Evolutionary conservation across 129 eudicot species (phyloP).

Genomic region (Centaurea solstitialis): DNA sequence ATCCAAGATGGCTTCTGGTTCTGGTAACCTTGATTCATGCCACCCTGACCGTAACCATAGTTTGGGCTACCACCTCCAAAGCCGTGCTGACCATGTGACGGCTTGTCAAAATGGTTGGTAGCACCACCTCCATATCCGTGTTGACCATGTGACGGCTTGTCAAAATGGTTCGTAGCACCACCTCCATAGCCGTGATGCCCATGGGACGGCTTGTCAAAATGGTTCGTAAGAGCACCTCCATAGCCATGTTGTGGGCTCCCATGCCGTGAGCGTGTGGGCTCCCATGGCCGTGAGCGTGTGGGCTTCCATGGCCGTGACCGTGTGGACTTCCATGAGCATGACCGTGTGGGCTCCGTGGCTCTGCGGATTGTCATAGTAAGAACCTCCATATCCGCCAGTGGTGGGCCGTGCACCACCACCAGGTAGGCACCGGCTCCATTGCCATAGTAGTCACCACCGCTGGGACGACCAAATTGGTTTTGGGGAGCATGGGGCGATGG

Average conservation of each 20-base stretch:
- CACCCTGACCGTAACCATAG: constrained; percentile 16
- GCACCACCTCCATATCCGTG: constrained; percentile 27
- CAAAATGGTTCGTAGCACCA: neutral
- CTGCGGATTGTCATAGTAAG: constrained; percentile 14
- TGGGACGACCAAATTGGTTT: constrained; percentile 30
- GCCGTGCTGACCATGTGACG: constrained; percentile 14
- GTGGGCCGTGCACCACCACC: constrained; percentile 13
- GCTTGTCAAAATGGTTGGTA: neutral
- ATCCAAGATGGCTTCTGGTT: constrained; percentile 36
- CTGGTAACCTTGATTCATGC: constrained; percentile 31
- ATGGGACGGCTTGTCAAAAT: neutral
- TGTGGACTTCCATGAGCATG: neutral
- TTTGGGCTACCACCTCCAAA: constrained; percentile 29
- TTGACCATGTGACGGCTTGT: constrained; percentile 9
- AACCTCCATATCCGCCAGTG: constrained; percentile 22
- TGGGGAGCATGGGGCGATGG: constrained; percentile 31
- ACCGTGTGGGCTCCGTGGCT: neutral
- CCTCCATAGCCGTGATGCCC: constrained; percentile 14
- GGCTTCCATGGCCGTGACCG: neutral
- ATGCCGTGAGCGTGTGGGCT: constrained; percentile 2
- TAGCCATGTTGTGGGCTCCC: neutral
- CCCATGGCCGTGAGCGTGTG: neutral
- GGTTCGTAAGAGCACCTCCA: constrained; percentile 4
- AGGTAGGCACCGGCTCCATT: constrained; percentile 19
- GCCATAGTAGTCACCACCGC: constrained; percentile 23